Base-by-base conservation (phyloP, 768 basidiomycete species). In the Lepiota brunneoincarnata region DNA sequence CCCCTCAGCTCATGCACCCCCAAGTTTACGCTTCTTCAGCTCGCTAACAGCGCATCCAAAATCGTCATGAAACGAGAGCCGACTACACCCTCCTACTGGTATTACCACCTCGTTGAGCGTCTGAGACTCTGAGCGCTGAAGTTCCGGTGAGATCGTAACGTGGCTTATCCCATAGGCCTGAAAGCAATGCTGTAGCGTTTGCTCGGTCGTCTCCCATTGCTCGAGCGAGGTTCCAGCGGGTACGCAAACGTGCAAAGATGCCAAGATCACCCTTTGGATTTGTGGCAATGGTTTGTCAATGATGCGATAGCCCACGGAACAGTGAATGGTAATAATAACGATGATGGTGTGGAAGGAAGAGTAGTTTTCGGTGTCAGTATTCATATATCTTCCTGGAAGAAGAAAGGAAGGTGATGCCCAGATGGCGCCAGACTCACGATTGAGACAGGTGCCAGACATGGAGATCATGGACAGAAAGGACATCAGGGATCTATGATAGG, bases 401-500 rank as follows among this genome's bases (percentile, higher is more conserved):
- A 31, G 55, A 48, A 42, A 34, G 38, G 47, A 51, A 40, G 18
- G 28, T 18, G 21, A 47, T 40, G 46, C 40, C 36, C 47, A 35
- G 49, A 40, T 55, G 28, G 28, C 39, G n/a, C 31, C 6, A 18
- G n/a, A 64, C 75, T 56, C 61, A 80, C 80, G 72, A 73, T 63
- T 82, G 77, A 6, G 79, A 80, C 11, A 82, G 67, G 55, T 80
- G 78, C 81, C 79, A 81, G 18, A 80, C 75, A 61, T 81, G 78
- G 35, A 81, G 63, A 60, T 80, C 79, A 60, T 79, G 79, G 6
- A 81, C 66, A 3, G 77, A 74, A 10, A 73, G 60, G 0, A 81
- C 79, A 49, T 72, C 68, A 3, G 76, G 75, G 44, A 76, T 60
- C 79, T 80, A 47, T 31, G 51, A 23, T 35, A 45, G 45, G 14